Conservation (phyloP, 2,329 filamentous ascomycete species). For the Diplodia sapinea region DNA sequence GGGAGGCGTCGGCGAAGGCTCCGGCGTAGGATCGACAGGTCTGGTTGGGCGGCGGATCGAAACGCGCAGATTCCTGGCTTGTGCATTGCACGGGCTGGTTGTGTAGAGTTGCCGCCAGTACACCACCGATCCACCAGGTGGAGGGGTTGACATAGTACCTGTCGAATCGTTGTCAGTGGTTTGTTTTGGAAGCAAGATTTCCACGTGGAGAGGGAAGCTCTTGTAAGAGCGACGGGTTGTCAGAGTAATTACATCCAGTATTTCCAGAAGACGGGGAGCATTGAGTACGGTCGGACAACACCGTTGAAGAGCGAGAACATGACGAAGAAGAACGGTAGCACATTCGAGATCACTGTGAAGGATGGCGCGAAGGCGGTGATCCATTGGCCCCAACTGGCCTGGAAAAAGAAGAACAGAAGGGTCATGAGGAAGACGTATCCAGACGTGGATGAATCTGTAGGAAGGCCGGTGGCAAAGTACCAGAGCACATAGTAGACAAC, state of each 20-base stretch:
- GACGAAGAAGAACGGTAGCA: slow-evolving; percentile 79
- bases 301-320: slow-evolving; percentile 79
- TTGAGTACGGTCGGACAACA: slow-evolving; percentile 70
- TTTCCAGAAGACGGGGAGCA: slow-evolving; percentile 72
- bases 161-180: neutral
- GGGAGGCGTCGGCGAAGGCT: slow-evolving; percentile 60
- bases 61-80: slow-evolving; percentile 64
- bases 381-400: slow-evolving; percentile 79
- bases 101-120: slow-evolving; percentile 68
- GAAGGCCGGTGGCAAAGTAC: slow-evolving; percentile 78
- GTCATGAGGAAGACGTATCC: slow-evolving; percentile 82
- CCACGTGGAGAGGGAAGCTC: neutral
- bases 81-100: slow-evolving; percentile 54
- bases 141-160: slow-evolving; percentile 69
- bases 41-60: slow-evolving; percentile 68
- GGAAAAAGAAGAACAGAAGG: slow-evolving; percentile 78
- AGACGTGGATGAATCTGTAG: slow-evolving; percentile 66
- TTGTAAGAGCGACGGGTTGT: neutral
- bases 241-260: slow-evolving; percentile 62
- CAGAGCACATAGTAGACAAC: slow-evolving; percentile 75
- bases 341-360: slow-evolving; percentile 78
- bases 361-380: slow-evolving; percentile 81
- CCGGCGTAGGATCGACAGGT: slow-evolving; percentile 71
- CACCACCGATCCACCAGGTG: slow-evolving; percentile 74
- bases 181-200: neutral